phyloP scores from a whole-genome alignment of 345 rosid genomes.

The Populus deltoides region DNA sequence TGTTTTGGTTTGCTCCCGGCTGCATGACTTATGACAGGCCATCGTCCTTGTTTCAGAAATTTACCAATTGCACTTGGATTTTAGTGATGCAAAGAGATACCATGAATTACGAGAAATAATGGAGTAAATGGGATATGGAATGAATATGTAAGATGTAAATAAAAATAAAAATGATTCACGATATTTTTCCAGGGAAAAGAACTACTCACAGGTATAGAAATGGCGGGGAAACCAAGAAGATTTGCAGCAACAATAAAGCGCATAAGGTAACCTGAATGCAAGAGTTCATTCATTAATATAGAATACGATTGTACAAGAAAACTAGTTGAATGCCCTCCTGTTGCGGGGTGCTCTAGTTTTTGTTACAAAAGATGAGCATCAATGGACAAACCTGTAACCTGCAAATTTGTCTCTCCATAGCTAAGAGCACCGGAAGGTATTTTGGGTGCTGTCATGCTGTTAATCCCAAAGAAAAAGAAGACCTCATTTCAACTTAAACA shows the following conservation, averaged over 20 bases:
- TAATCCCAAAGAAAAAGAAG: not conserved
- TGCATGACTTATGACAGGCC: not conserved
- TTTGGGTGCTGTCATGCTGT: constrained; percentile 82
- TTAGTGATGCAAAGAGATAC: too few relatives aligned
- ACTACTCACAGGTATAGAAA: constrained; percentile 68
- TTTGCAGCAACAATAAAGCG: constrained; percentile 57
- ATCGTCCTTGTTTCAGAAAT: too few relatives aligned
- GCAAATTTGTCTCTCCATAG: constrained; percentile 68
- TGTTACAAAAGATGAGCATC: not conserved
- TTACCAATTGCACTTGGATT: too few relatives aligned
- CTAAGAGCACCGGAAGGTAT: constrained; percentile 69
- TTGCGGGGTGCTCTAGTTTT: too few relatives aligned
- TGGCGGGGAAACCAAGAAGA: constrained; percentile 84
- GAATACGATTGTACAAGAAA: not conserved
- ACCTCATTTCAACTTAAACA: not conserved
- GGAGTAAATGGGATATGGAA: too few relatives aligned
- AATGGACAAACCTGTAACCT: constrained; percentile 53
- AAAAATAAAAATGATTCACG: not conserved
- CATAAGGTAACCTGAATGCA: constrained; percentile 65
- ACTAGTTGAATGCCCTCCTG: too few relatives aligned
- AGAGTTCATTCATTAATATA: not conserved
- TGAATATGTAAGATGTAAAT: not conserved
- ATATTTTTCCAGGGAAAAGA: not conserved
- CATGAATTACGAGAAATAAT: too few relatives aligned
- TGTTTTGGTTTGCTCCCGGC: not conserved